Percentiles rank a stretch among this genome's conserved stretches.
Evolutionary conservation across 2,329 filamentous ascomycete species (phyloP).

Genomic region (Berkeleyomyces basicola): DNA sequence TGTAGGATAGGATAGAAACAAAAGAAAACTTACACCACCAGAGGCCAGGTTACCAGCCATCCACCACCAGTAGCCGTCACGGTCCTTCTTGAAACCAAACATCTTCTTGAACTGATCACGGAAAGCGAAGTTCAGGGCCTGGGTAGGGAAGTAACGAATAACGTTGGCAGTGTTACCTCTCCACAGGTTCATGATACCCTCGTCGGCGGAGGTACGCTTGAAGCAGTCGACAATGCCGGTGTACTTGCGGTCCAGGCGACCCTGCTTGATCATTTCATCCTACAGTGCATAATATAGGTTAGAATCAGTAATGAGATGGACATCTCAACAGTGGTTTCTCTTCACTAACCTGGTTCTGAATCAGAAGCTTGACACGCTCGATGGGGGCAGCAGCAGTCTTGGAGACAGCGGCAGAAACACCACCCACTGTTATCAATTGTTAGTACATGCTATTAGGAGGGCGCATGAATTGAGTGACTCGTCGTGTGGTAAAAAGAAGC

Average conservation of each 20-base stretch:
- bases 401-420: conserved; percentile 99
- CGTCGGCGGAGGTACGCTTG: conserved; percentile 70
- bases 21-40: conserved; percentile 67
- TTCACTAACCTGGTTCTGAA: conserved; percentile 96
- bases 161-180: conserved; percentile 99
- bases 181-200: conserved; percentile 94
- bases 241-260: conserved; percentile 97
- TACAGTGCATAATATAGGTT: conserved; percentile 26
- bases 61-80: conserved; percentile 96
- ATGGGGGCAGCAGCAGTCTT: conserved; percentile 99
- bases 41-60: conserved; percentile 99
- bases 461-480: too few species aligned
- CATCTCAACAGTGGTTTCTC: background rate
- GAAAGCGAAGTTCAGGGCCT: conserved; percentile 99
- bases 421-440: conserved; percentile 58
- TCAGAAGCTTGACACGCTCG: conserved; percentile 99
- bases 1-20: background rate
- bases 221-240: conserved; percentile 90
- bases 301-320: conserved; percentile 15
- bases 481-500: background rate
- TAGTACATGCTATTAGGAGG: conserved; percentile 13
- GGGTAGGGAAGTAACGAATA: conserved; percentile 99
- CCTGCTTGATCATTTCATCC: conserved; percentile 99
- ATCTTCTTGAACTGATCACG: conserved; percentile 99
- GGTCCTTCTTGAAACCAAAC: conserved; percentile 99